These are phyloP conservation scores for Microbotryum scabiosae DNA, from an alignment of 1,284 basidiomycete species.

Conservation along the genomic window DNA sequence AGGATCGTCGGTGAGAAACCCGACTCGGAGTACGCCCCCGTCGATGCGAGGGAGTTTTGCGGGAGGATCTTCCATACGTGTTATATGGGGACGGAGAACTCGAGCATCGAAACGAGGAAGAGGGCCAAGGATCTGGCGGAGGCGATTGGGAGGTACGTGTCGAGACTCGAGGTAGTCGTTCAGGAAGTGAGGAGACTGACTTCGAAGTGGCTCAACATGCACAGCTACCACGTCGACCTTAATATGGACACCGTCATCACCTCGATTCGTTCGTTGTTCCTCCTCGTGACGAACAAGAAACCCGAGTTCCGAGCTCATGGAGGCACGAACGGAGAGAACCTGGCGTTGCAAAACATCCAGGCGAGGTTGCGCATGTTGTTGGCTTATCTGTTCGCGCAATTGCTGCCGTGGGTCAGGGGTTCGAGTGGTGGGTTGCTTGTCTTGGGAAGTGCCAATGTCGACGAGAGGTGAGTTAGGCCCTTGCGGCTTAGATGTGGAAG, in stretches of 20 bases:
- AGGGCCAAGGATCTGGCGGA: constrained; percentile 77
- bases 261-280: constrained; percentile 74
- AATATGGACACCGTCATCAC: constrained; percentile 92
- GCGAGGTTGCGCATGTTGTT: constrained; percentile 90
- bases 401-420: constrained; percentile 86
- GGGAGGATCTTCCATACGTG: constrained; percentile 89
- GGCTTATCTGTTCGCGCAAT: constrained; percentile 94
- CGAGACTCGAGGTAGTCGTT: too few relatives aligned
- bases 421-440: constrained; percentile 79
- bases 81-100: constrained; percentile 99
- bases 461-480: constrained; percentile 62
- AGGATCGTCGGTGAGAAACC: constrained; percentile 77
- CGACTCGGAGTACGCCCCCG: constrained; percentile 70
- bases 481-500: not conserved
- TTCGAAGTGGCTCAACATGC: not conserved
- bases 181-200: too few relatives aligned
- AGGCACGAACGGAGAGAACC: constrained; percentile 77
- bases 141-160: constrained; percentile 72
- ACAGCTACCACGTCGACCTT: constrained; percentile 83
- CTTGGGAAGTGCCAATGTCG: constrained; percentile 93
- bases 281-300: constrained; percentile 67
- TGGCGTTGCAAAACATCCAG: constrained; percentile 97
- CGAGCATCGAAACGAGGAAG: constrained; percentile 71
- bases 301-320: constrained; percentile 86
- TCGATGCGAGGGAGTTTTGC: constrained; percentile 76